Conservation (phyloP, 2,329 filamentous ascomycete species). For the Tricladium varicosporioides region DNA sequence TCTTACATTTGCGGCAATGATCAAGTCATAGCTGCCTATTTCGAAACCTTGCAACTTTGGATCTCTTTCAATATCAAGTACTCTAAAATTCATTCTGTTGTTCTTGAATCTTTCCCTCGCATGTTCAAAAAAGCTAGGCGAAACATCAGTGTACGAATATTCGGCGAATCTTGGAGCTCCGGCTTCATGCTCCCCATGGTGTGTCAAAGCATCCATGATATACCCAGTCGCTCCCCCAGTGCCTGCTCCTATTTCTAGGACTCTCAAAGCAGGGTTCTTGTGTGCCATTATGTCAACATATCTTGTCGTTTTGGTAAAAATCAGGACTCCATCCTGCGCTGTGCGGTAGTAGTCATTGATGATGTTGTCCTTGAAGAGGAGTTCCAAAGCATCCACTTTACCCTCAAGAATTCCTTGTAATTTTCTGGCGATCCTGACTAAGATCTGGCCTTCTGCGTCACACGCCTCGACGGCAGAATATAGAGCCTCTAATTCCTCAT, state of each 20-base stretch:
- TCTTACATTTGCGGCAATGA: slow-evolving; percentile 28
- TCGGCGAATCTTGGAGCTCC: slow-evolving; percentile 3
- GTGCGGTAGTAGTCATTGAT: background rate
- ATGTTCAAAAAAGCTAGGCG: slow-evolving; percentile 33
- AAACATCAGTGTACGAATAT: slow-evolving; percentile 28
- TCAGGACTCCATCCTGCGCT: background rate
- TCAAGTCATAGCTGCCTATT: slow-evolving; percentile 28
- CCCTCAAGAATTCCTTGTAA: background rate
- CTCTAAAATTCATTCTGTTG: slow-evolving; percentile 30
- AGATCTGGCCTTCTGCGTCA: background rate
- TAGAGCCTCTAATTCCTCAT: background rate
- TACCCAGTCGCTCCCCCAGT: slow-evolving; percentile 24
- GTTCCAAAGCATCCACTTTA: background rate
- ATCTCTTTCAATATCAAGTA: slow-evolving; percentile 36
- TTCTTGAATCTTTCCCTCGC: slow-evolving; percentile 34
- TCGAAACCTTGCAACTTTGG: slow-evolving; percentile 36
- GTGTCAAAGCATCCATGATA: slow-evolving; percentile 15
- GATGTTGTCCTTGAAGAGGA: slow-evolving; percentile 1
- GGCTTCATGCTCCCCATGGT: background rate
- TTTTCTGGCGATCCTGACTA: background rate
- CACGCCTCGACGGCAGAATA: background rate
- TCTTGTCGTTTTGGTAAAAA: slow-evolving; percentile 8
- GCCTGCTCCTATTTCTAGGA: slow-evolving; percentile 34
- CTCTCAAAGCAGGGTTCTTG: slow-evolving; percentile 18
- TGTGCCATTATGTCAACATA: slow-evolving; percentile 14